A percentile compares a stretch with the other conserved stretches of the same genome.
These are phyloP conservation scores for Sphagnurus paluster DNA, from an alignment of 1,284 basidiomycete species.

Conservation along the genomic window DNA sequence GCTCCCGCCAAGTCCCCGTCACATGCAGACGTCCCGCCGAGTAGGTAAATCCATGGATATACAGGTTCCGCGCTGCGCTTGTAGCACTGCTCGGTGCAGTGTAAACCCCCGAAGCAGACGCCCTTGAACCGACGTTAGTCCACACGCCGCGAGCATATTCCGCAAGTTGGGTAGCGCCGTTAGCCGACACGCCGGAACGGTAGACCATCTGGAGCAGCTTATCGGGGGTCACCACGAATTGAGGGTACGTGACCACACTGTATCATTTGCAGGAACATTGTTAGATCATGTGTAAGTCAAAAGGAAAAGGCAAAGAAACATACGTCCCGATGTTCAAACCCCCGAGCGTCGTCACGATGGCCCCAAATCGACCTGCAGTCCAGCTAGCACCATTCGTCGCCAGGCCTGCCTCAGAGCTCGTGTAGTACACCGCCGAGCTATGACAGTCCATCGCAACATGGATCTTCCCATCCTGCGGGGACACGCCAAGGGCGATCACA, in stretches of 20 bases:
- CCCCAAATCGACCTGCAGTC: slow-evolving; percentile 37
- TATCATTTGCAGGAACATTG: slow-evolving; percentile 4
- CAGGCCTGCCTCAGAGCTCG: slow-evolving; percentile 35
- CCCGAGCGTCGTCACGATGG: slow-evolving; percentile 38
- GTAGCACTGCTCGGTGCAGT: slow-evolving; percentile 36
- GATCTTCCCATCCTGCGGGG: slow-evolving; percentile 41
- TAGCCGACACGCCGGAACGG: slow-evolving; percentile 42
- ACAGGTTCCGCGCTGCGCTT: slow-evolving; percentile 40
- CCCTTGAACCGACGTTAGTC: slow-evolving; percentile 44
- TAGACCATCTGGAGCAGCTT: slow-evolving; percentile 46
- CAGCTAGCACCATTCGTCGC: slow-evolving; percentile 40
- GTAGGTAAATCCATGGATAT: slow-evolving; percentile 46
- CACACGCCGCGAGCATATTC: slow-evolving; percentile 39
- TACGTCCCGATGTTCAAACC: slow-evolving; percentile 40
- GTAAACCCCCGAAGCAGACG: slow-evolving; percentile 40
- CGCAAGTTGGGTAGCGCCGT: slow-evolving; percentile 43
- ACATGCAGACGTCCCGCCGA: slow-evolving; percentile 34
- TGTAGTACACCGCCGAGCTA: slow-evolving; percentile 40
- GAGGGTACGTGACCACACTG: slow-evolving; percentile 42
- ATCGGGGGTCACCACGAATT: slow-evolving; percentile 43
- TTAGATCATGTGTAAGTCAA: background rate
- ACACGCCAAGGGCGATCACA: slow-evolving; percentile 40
- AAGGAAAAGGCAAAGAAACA: slow-evolving; percentile 15
- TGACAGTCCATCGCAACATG: slow-evolving; percentile 47
- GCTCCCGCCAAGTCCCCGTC: slow-evolving; percentile 45